These are phyloP conservation scores for Colletotrichum sp. DNA, from an alignment of 2,329 filamentous ascomycete species.

Conservation along the genomic window DNA sequence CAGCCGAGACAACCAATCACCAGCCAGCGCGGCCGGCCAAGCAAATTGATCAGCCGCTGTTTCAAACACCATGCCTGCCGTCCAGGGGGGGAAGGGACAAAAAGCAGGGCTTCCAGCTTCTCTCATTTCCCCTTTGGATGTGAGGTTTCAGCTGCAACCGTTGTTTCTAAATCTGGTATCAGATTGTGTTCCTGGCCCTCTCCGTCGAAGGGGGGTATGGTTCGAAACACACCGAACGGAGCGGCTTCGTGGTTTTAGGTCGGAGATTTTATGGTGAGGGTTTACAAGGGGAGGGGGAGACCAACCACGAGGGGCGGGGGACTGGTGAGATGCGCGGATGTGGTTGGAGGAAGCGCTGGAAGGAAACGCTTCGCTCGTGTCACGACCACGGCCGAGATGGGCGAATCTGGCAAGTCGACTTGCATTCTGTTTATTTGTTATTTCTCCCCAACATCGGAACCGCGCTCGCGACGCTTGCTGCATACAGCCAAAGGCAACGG, in stretches of 20 bases:
- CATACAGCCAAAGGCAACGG: neutral
- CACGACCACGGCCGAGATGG: neutral
- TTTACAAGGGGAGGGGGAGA: neutral
- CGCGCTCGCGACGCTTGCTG: neutral
- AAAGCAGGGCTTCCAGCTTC: neutral
- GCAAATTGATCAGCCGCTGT: neutral
- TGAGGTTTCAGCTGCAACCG: neutral
- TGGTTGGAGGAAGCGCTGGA: neutral
- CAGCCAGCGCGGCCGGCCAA: neutral
- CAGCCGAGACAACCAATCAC: neutral
- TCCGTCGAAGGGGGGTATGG: neutral
- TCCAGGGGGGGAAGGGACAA: neutral
- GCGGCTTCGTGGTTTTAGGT: neutral
- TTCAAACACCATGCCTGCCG: neutral
- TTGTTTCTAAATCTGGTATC: neutral
- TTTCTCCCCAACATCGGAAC: neutral
- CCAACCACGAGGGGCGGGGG: neutral
- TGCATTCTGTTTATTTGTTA: neutral
- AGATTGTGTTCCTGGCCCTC: neutral
- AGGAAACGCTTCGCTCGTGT: neutral
- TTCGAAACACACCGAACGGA: neutral
- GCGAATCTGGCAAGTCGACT: neutral
- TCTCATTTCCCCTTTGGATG: neutral
- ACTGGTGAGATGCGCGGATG: neutral
- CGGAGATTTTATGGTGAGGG: neutral